Percentiles rank a stretch among this genome's conserved stretches.
Evolutionary conservation across 345 rosid genomes (phyloP).

Genomic region (Populus nigra): DNA sequence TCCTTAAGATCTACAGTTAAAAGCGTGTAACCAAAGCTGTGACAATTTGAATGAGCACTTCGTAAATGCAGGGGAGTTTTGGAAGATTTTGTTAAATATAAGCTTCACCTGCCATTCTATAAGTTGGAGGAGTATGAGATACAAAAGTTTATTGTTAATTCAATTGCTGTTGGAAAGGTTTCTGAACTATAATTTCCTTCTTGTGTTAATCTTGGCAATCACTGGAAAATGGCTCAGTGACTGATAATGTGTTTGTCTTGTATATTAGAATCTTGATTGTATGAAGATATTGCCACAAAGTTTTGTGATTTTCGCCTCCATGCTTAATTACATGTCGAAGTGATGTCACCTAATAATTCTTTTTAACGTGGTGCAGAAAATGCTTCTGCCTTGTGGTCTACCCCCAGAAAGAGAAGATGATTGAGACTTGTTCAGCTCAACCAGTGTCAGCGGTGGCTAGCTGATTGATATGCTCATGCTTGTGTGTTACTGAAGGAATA

Average conservation of each 20-base stretch:
- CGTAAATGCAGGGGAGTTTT: neutral
- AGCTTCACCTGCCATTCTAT: neutral
- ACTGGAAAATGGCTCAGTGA: neutral
- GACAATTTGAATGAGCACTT: neutral
- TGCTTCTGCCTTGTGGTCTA: conserved; percentile 94
- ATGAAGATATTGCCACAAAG: neutral
- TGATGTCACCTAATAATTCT: neutral
- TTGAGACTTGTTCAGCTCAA: conserved; percentile 11
- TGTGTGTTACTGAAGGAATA: neutral
- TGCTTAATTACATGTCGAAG: neutral
- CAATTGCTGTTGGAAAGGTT: neutral
- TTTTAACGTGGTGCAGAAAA: conserved; percentile 57
- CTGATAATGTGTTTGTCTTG: neutral
- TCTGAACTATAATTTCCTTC: neutral
- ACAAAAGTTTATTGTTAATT: neutral
- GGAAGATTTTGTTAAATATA: neutral
- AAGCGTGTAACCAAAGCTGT: neutral
- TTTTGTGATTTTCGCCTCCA: neutral
- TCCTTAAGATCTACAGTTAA: neutral
- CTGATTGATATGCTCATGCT: neutral
- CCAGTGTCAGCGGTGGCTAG: neutral
- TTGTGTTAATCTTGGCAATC: neutral
- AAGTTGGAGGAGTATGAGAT: neutral
- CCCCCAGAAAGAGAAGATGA: conserved; percentile 97
- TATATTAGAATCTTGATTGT: neutral